Evolutionary conservation across 129 eudicot genomes (phyloP), one percentile per base, ranked within the genome.

Genomic region (Apium graveolens): DNA sequence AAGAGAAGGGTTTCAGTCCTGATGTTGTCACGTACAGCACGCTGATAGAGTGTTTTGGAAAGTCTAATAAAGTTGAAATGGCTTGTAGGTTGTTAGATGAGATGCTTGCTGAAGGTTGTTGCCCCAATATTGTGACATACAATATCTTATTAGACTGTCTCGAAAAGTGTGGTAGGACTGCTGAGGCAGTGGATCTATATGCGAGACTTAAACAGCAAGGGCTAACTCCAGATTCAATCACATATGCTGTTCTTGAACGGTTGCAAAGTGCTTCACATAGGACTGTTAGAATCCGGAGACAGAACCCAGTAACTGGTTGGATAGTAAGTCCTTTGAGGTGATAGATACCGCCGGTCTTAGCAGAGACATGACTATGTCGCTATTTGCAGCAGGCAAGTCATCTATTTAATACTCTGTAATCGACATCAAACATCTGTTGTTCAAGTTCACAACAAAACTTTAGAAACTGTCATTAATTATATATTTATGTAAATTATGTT

Each of bases 1-100:
- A 84, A 80, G 99, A 95, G 80, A 90, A 87, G 83, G 99, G 99
- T 10, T 72, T 95, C 78, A 87, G 81, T 82, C 99, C 99, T 46
- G 99, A 95, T 86, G 97, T 95, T 74, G 89, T 95, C 76, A 95
- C 99, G 0, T 95, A 88, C 78, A 95, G 97, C 83, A 95, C 99
- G 0, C 86, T 95, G 34, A 95, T 95, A 1, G 97, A 95, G 86
- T 95, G 99, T 79, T 95, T 95, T 86, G 99, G 97, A 45, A 95
- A 95, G 83, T 82, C 94, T 0, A 92, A 95, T 78, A 95, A 80
- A 89, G 97, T 95, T 17, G 99, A 91, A 24, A 95, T 92, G 97
- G 99, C 99, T 32, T 84, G 88, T 83, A 84, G 90, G 60, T 79
- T 95, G 88, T 92, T 92, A 55, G 90, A 92, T 80, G 91, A 92